Evolutionary conservation across 2,329 filamentous ascomycete species (phyloP).

Genomic region (Beauveria pseudobassiana): DNA sequence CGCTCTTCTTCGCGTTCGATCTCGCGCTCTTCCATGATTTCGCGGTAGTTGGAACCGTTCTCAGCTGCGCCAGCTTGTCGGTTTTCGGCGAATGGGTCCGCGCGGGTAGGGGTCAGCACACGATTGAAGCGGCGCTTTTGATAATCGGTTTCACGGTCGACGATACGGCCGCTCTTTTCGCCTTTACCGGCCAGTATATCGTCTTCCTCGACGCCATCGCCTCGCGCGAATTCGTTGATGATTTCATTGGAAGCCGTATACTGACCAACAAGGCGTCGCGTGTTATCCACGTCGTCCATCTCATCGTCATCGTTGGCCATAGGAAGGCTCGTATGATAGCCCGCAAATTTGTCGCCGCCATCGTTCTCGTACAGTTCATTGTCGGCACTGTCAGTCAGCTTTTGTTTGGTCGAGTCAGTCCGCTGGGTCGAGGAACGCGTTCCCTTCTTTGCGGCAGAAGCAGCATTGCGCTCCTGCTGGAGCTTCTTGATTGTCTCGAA

Average conservation of each 20-base stretch:
- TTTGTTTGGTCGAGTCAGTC: conserved; percentile 84
- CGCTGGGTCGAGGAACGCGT: conserved; percentile 72
- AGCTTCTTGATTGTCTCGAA: conserved; percentile 82
- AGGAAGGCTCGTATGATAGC: conserved; percentile 86
- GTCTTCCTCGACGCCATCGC: conserved; percentile 80
- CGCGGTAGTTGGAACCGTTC: conserved; percentile 76
- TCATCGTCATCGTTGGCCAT: conserved; percentile 70
- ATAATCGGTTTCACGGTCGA: conserved; percentile 92
- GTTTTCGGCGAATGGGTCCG: conserved; percentile 77
- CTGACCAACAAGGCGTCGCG: conserved; percentile 79
- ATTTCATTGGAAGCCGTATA: conserved; percentile 90
- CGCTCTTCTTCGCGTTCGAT: conserved; percentile 90
- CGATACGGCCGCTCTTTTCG: conserved; percentile 85
- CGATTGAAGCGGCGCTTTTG: conserved; percentile 93
- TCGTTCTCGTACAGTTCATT: conserved; percentile 78
- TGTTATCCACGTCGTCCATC: conserved; percentile 65
- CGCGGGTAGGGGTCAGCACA: conserved; percentile 74
- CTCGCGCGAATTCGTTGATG: conserved; percentile 88
- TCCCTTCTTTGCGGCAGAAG: conserved; percentile 70
- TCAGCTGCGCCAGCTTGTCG: conserved; percentile 57
- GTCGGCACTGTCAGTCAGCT: conserved; percentile 83
- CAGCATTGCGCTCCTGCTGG: conserved; percentile 86
- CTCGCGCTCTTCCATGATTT: conserved; percentile 85
- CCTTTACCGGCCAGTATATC: conserved; percentile 75
- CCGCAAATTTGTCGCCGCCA: conserved; percentile 72